Conservation (phyloP, 2,329 filamentous ascomycete species). For the Neocucurbitaria cava region DNA sequence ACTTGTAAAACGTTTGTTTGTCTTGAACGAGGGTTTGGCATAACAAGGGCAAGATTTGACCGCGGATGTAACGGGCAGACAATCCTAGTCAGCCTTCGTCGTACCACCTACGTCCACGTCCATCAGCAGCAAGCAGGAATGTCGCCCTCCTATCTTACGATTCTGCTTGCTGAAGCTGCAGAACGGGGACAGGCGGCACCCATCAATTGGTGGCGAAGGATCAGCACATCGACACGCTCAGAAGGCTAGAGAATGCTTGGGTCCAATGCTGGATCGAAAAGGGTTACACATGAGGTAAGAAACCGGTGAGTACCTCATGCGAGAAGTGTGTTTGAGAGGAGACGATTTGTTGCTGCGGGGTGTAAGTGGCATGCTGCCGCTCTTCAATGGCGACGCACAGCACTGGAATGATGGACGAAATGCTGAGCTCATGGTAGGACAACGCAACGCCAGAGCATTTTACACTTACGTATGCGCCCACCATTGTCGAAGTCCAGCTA, state of each 20-base stretch:
- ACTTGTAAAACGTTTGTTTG: not conserved
- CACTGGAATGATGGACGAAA: not conserved
- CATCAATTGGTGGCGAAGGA: not conserved
- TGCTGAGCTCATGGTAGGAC: not conserved
- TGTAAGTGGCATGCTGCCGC: not conserved
- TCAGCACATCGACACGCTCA: not conserved
- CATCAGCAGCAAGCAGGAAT: not conserved
- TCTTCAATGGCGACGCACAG: not conserved
- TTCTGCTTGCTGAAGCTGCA: not conserved
- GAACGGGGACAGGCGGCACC: not conserved
- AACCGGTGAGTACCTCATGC: slow-evolving; percentile 1
- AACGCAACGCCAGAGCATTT: not conserved
- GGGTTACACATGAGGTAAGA: slow-evolving; percentile 7
- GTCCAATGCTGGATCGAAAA: slow-evolving; percentile 1
- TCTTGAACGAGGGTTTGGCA: not conserved
- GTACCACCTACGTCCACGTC: not conserved
- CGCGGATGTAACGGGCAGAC: not conserved
- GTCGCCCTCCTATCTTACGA: not conserved
- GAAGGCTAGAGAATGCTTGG: not conserved
- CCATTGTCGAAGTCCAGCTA: not conserved
- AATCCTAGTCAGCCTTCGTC: not conserved
- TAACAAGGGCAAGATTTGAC: not conserved
- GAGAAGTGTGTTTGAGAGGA: not conserved
- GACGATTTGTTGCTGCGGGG: not conserved
- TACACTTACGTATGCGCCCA: not conserved